Conservation (phyloP, 148 eudicot genomes). For the Diospyros kaki region DNA sequence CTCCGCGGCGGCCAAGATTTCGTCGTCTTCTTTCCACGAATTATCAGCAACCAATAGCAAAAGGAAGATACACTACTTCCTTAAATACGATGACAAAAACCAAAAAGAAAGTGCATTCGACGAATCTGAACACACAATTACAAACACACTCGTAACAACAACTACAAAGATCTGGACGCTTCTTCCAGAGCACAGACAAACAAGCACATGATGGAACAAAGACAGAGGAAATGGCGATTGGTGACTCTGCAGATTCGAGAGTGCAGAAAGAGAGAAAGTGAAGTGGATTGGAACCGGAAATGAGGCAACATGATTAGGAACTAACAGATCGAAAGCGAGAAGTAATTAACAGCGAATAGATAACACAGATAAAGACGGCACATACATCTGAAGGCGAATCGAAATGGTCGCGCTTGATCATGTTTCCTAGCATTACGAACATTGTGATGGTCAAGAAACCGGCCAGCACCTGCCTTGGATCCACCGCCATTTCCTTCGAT, state of each 20-base stretch:
- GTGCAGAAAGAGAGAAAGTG: not conserved
- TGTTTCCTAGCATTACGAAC: conserved; percentile 90
- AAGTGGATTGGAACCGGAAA: not conserved
- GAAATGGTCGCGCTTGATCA: conserved; percentile 87
- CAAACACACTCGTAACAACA: not conserved
- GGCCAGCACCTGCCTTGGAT: conserved; percentile 90
- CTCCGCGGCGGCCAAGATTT: too few species aligned
- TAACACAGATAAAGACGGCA: not conserved
- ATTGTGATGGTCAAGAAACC: conserved; percentile 84
- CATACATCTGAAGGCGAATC: conserved; percentile 24
- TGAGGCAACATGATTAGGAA: not conserved
- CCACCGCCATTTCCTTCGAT: conserved; percentile 42
- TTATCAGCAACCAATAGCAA: conserved; percentile 1
- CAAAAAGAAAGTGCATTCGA: not conserved
- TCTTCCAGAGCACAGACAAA: not conserved
- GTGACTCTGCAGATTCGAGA: not conserved
- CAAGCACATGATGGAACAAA: not conserved
- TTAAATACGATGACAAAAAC: too few species aligned
- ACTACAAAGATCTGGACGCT: not conserved
- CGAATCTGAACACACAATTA: not conserved
- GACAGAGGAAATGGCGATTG: not conserved
- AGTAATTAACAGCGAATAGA: not conserved
- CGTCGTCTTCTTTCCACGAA: not conserved
- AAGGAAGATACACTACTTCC: not conserved
- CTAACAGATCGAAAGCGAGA: not conserved